Evolutionary conservation across 805 yeast genomes (phyloP).

Genomic region (Torulaspora microellipsoides): DNA sequence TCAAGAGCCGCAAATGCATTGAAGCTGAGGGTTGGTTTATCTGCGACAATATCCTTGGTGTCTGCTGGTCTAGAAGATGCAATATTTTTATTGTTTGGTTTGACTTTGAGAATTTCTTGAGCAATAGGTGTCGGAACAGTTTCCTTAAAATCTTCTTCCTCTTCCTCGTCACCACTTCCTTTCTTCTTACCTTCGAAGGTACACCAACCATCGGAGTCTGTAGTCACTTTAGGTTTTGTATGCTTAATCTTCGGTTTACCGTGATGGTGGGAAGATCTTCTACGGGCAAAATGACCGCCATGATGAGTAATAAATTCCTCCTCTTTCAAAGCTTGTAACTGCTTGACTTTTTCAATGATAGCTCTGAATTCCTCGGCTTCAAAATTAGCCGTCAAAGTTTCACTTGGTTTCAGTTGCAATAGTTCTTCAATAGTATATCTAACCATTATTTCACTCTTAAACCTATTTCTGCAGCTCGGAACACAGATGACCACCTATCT

Average conservation of each 20-base stretch:
- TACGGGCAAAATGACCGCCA: slow-evolving; percentile 46
- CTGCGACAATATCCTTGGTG: slow-evolving; percentile 65
- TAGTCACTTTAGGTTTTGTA: slow-evolving; percentile 45
- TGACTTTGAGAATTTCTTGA: slow-evolving; percentile 51
- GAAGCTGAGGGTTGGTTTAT: slow-evolving; percentile 59
- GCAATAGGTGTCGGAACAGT: slow-evolving; percentile 22
- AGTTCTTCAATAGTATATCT: slow-evolving; percentile 72
- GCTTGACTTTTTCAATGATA: slow-evolving; percentile 63
- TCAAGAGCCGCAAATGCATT: slow-evolving; percentile 81
- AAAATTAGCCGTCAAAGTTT: slow-evolving; percentile 55
- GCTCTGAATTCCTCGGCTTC: slow-evolving; percentile 62
- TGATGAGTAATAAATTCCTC: slow-evolving; percentile 31
- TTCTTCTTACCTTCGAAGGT: slow-evolving; percentile 48
- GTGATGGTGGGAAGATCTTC: slow-evolving; percentile 57
- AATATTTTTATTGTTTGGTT: slow-evolving; percentile 70
- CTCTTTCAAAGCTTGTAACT: slow-evolving; percentile 35
- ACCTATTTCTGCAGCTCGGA: too few species aligned
- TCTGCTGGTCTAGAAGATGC: slow-evolving; percentile 71
- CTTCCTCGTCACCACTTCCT: slow-evolving; percentile 36
- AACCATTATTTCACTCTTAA: slow-evolving; percentile 34
- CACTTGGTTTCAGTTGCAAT: slow-evolving; percentile 51
- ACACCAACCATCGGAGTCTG: slow-evolving; percentile 84
- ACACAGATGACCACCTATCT: too few species aligned
- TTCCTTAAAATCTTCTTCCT: slow-evolving; percentile 38
- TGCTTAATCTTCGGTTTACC: slow-evolving; percentile 54